These are phyloP conservation scores for Metroxylon sagu DNA, from an alignment of 176 grass and related monocot genomes.

Conservation along the genomic window DNA sequence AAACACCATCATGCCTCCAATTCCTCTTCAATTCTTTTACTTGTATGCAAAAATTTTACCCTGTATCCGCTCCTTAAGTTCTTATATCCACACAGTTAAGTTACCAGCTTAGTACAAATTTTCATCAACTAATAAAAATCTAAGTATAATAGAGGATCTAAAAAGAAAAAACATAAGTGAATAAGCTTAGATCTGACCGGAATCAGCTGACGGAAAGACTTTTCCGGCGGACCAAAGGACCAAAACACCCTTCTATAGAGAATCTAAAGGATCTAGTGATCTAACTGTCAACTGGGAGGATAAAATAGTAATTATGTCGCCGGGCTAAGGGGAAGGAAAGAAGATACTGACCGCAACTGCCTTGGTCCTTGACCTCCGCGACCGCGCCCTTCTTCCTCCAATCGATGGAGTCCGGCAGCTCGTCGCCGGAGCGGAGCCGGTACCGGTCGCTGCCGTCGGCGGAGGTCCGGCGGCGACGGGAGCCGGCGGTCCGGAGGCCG, in stretches of 20 bases:
- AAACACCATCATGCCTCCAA: neutral
- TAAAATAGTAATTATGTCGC: neutral
- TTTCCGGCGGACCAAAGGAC: too few species aligned
- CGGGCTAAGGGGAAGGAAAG: neutral
- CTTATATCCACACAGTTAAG: too few species aligned
- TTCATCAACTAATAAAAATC: too few species aligned
- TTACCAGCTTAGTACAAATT: too few species aligned
- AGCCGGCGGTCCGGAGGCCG: slow-evolving; percentile 12
- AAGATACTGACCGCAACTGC: slow-evolving; percentile 55
- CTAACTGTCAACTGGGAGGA: neutral
- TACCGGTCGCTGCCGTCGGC: slow-evolving; percentile 31
- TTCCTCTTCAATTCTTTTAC: slow-evolving; percentile 8
- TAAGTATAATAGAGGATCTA: too few species aligned
- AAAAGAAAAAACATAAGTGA: too few species aligned
- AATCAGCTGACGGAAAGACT: too few species aligned
- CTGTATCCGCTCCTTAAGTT: too few species aligned
- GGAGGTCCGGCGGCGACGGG: neutral
- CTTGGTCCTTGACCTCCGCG: slow-evolving; percentile 62
- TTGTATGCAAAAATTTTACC: neutral
- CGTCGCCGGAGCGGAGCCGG: slow-evolving; percentile 37
- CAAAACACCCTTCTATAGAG: too few species aligned
- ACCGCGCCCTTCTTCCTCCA: slow-evolving; percentile 71
- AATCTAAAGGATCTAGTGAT: neutral
- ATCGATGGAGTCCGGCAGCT: slow-evolving; percentile 51
- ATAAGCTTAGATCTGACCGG: too few species aligned